phyloP scores from a whole-genome alignment of 495 filamentous ascomycete genomes.

The Aspergillus incahuasiensis region DNA sequence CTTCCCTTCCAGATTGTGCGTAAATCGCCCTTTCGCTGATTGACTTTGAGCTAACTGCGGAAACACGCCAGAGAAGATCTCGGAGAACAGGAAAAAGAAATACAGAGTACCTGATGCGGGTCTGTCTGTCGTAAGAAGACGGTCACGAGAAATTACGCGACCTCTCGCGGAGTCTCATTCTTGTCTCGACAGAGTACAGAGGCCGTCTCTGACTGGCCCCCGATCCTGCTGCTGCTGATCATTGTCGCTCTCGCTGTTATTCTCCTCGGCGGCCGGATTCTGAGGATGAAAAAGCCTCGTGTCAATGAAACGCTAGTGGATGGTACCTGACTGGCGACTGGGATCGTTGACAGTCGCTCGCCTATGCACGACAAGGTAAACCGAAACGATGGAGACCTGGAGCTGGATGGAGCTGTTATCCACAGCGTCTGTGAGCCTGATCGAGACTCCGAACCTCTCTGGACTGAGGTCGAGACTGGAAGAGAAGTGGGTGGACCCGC shows the following conservation, averaged over 20 bases:
- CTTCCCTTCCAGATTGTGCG: conserved; percentile 20
- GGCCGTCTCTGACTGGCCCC: not conserved
- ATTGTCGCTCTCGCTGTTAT: conserved; percentile 4
- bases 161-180: not conserved
- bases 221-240: conserved; percentile 10
- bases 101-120: conserved; percentile 1
- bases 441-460: not conserved
- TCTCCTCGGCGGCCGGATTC: conserved; percentile 6
- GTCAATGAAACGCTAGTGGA: not conserved
- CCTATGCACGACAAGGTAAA: not conserved
- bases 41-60: not conserved
- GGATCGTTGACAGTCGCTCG: not conserved
- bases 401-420: conserved; percentile 1
- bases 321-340: not conserved
- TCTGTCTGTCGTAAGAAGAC: not conserved
- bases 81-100: conserved; percentile 2
- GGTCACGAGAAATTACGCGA: not conserved
- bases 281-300: not conserved
- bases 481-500: not conserved
- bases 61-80: not conserved
- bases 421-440: conserved; percentile 7
- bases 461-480: not conserved
- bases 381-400: not conserved
- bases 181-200: not conserved
- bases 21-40: conserved; percentile 14